phyloP scores from a whole-genome alignment of 2,329 filamentous ascomycete genomes.

The Trichophyton rubrum region DNA sequence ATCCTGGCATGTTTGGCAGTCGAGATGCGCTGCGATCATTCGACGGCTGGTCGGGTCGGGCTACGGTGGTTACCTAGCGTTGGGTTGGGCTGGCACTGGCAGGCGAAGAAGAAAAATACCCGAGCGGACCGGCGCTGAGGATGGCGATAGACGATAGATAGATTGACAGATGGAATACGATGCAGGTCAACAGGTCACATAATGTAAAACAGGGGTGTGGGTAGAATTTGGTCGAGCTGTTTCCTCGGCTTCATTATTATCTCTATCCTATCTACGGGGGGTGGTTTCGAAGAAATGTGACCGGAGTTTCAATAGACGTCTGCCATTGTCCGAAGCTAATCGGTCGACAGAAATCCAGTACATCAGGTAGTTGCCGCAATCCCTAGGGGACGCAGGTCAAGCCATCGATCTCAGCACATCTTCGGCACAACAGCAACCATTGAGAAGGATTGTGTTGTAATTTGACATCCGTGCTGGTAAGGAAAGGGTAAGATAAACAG shows the following conservation, averaged over 20 bases:
- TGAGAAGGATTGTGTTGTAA: conserved; percentile 65
- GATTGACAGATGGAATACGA: background rate
- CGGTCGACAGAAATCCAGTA: conserved; percentile 34
- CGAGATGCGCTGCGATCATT: background rate
- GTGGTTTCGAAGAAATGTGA: conserved; percentile 19
- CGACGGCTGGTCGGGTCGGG: background rate
- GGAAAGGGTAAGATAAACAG: background rate
- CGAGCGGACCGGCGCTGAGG: background rate
- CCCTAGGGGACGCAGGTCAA: conserved; percentile 6
- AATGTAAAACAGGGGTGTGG: background rate
- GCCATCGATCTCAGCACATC: conserved; percentile 74
- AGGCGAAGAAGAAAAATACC: background rate
- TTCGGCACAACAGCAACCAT: conserved; percentile 97
- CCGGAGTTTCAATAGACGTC: conserved; percentile 35
- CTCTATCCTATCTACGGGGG: background rate
- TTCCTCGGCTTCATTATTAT: background rate
- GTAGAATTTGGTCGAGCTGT: background rate
- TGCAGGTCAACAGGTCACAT: background rate
- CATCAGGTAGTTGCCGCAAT: conserved; percentile 25
- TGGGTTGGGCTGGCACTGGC: background rate
- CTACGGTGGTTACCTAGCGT: background rate
- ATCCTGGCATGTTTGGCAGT: background rate
- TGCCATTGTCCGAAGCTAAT: conserved; percentile 22
- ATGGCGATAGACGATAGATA: no score
- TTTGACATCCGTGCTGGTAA: conserved; percentile 95